Conservation (phyloP, 257 asterid species). For the Buddleja alternifolia region DNA sequence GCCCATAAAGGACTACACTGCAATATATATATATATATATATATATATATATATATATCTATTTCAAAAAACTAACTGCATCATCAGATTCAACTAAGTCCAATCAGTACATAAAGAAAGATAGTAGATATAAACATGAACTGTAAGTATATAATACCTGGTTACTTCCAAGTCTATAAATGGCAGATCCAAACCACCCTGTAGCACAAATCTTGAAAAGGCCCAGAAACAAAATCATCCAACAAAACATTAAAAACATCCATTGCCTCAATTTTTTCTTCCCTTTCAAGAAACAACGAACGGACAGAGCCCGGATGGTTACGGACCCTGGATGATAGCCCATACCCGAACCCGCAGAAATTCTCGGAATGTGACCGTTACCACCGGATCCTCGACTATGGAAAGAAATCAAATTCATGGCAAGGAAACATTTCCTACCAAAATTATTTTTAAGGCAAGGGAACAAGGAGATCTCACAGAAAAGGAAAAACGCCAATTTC, state of each 20-base stretch:
- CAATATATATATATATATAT: neutral
- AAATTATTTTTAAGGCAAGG: too few relatives aligned
- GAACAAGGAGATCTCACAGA: too few relatives aligned
- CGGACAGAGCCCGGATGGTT: too few relatives aligned
- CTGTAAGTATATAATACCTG: slow-evolving; percentile 60
- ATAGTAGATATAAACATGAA: neutral
- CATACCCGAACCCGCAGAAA: too few relatives aligned
- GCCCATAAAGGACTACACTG: slow-evolving; percentile 16
- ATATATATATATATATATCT: too few relatives aligned
- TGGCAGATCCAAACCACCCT: slow-evolving; percentile 97
- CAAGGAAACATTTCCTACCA: too few relatives aligned
- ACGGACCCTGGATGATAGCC: too few relatives aligned
- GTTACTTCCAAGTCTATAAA: slow-evolving; percentile 61
- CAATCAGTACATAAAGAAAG: slow-evolving; percentile 16
- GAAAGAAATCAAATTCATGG: too few relatives aligned
- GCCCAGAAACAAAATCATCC: slow-evolving; percentile 76
- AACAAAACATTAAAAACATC: slow-evolving; percentile 83
- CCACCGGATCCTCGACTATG: too few relatives aligned
- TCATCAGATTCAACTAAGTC: slow-evolving; percentile 9
- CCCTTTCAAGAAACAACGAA: slow-evolving; percentile 65
- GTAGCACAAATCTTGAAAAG: slow-evolving; percentile 83
- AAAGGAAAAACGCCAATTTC: too few relatives aligned
- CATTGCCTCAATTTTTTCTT: slow-evolving; percentile 76
- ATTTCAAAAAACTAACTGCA: slow-evolving; percentile 22
- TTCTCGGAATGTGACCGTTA: too few relatives aligned